These are phyloP conservation scores for Venturia pyrina DNA, from an alignment of 2,329 filamentous ascomycete species.

Conservation along the genomic window DNA sequence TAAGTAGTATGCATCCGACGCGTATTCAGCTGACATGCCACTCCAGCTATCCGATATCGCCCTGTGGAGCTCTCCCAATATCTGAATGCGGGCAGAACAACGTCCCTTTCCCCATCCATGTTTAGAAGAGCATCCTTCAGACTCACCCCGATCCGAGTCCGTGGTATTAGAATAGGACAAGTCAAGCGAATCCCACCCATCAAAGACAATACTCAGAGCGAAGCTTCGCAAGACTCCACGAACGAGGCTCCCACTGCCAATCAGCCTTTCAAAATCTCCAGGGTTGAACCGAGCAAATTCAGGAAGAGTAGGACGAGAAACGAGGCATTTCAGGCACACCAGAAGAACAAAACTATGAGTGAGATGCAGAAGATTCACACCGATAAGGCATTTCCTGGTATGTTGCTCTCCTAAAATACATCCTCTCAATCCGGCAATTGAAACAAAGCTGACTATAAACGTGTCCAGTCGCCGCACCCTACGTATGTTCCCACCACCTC, in stretches of 20 bases:
- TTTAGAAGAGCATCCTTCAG: not conserved
- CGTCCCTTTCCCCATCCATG: not conserved
- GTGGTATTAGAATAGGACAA: not conserved
- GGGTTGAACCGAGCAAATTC: not conserved
- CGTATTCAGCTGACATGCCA: not conserved
- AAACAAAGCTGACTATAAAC: not conserved
- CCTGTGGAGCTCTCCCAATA: not conserved
- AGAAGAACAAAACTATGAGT: constrained; percentile 23
- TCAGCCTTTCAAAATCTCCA: not conserved
- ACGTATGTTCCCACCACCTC: constrained; percentile 8
- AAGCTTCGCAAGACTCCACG: not conserved
- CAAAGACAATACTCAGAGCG: not conserved
- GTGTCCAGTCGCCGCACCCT: constrained; percentile 11
- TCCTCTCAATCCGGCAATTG: not conserved
- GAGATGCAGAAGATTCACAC: constrained; percentile 35
- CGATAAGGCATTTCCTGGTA: constrained; percentile 33
- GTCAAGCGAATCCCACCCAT: not conserved
- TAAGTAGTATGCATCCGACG: not conserved
- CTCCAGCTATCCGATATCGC: not conserved
- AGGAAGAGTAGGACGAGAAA: not conserved
- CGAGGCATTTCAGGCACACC: not conserved
- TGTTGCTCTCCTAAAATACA: constrained; percentile 15
- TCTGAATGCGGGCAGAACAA: not conserved
- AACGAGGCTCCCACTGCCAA: not conserved
- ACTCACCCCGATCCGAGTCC: not conserved